Evolutionary conservation across 306 rosid genomes (phyloP).

Genomic region (Lablab purpureus): DNA sequence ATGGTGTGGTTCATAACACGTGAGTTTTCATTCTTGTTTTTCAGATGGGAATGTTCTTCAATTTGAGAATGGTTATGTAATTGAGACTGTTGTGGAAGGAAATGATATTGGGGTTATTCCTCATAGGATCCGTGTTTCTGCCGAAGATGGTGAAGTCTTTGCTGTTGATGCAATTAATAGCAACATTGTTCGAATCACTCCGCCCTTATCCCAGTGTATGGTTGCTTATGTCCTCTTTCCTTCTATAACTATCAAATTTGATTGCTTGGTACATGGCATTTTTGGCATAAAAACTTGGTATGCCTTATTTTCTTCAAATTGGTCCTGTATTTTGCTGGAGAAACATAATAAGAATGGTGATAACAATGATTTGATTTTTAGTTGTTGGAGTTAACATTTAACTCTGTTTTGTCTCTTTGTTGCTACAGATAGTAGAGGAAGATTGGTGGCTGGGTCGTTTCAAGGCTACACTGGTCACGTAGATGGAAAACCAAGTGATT

Average conservation of each 20-base stretch:
- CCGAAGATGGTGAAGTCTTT: constrained; percentile 90
- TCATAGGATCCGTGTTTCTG: constrained; percentile 78
- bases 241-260: constrained; percentile 14
- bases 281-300: neutral
- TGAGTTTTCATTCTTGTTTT: constrained; percentile 2
- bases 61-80: constrained; percentile 92
- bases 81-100: constrained; percentile 94
- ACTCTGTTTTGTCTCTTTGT: constrained; percentile 6
- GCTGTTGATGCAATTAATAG: constrained; percentile 85
- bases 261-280: neutral
- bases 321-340: neutral
- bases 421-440: constrained; percentile 92
- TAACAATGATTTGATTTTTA: neutral
- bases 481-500: constrained; percentile 95
- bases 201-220: constrained; percentile 90
- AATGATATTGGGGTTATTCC: constrained; percentile 85
- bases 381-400: too few species aligned
- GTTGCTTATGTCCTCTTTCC: constrained; percentile 16
- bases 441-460: constrained; percentile 98
- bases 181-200: constrained; percentile 85
- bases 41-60: constrained; percentile 90
- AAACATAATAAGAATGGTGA: constrained; percentile 14
- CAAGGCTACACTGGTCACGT: constrained; percentile 89
- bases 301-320: neutral
- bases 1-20: neutral